Conservation (phyloP, 129 eudicot genomes). For the Pulicaria dysenterica region DNA sequence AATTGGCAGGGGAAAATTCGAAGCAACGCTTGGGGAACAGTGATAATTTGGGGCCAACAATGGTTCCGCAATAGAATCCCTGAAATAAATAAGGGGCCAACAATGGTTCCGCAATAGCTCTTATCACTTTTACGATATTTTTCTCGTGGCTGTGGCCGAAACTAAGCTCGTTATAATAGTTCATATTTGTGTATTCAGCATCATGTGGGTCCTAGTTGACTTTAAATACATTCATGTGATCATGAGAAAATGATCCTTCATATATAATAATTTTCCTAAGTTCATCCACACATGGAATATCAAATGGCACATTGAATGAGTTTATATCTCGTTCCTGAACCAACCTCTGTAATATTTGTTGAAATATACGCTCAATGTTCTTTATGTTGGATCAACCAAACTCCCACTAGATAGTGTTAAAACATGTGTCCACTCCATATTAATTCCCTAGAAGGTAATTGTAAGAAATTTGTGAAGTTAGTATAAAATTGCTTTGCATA, state of each 20-base stretch:
- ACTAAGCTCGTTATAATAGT: neutral
- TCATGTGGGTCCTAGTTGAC: conserved; percentile 4
- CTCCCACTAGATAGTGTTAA: neutral
- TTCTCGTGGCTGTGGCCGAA: no score
- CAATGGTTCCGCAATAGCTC: conserved; percentile 15
- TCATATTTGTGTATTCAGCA: neutral
- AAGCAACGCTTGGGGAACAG: no score
- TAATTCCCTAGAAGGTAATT: neutral
- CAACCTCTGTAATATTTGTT: neutral
- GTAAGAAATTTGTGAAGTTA: conserved; percentile 5
- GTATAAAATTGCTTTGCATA: conserved; percentile 5
- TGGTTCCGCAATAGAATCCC: neutral
- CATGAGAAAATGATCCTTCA: neutral
- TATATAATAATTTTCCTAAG: neutral
- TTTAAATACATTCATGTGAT: neutral
- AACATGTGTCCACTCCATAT: neutral
- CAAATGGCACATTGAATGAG: neutral
- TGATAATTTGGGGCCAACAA: no score
- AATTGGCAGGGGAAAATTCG: no score
- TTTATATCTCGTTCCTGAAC: conserved; percentile 11
- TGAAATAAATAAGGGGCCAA: neutral
- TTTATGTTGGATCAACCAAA: conserved; percentile 2
- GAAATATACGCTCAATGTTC: neutral
- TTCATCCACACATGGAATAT: conserved; percentile 10
- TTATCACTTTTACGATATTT: conserved; percentile 2